These are phyloP conservation scores for Penicillium angulare DNA, from an alignment of 495 filamentous ascomycete species.

Conservation along the genomic window DNA sequence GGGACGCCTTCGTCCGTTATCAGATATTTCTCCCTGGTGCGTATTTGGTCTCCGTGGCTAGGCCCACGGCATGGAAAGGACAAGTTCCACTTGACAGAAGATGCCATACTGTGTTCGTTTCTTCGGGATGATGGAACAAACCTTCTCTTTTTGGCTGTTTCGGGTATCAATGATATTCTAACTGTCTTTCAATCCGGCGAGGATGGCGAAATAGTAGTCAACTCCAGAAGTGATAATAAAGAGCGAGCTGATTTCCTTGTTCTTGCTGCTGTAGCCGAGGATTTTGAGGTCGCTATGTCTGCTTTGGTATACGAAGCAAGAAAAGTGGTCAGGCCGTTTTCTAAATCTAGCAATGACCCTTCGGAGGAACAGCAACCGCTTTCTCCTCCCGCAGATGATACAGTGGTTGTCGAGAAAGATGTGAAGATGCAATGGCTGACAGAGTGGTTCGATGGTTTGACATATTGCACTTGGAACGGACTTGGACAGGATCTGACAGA, in stretches of 20 bases:
- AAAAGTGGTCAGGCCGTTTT: slow-evolving; percentile 54
- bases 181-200: slow-evolving; percentile 67
- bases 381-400: slow-evolving; percentile 39
- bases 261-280: slow-evolving; percentile 68
- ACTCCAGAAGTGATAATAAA: slow-evolving; percentile 67
- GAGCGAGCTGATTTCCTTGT: slow-evolving; percentile 55
- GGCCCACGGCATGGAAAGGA: slow-evolving; percentile 78
- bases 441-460: slow-evolving; percentile 84
- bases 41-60: slow-evolving; percentile 82
- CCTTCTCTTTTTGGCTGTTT: slow-evolving; percentile 79
- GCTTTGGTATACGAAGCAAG: slow-evolving; percentile 86
- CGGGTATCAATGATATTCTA: slow-evolving; percentile 69
- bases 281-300: slow-evolving; percentile 74
- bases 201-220: slow-evolving; percentile 64
- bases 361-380: slow-evolving; percentile 16
- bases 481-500: slow-evolving; percentile 81
- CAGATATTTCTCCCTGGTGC: slow-evolving; percentile 75
- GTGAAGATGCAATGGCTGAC: slow-evolving; percentile 69
- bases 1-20: slow-evolving; percentile 58
- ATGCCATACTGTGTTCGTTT: slow-evolving; percentile 80
- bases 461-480: slow-evolving; percentile 90
- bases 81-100: slow-evolving; percentile 64
- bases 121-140: slow-evolving; percentile 70
- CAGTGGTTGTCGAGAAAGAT: slow-evolving; percentile 44
- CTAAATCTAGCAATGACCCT: slow-evolving; percentile 1